A percentile compares a stretch with the other conserved stretches of the same genome.
These are phyloP conservation scores for Colletotrichum spinosum DNA, from an alignment of 2,329 filamentous ascomycete genomes.

Conservation along the genomic window DNA sequence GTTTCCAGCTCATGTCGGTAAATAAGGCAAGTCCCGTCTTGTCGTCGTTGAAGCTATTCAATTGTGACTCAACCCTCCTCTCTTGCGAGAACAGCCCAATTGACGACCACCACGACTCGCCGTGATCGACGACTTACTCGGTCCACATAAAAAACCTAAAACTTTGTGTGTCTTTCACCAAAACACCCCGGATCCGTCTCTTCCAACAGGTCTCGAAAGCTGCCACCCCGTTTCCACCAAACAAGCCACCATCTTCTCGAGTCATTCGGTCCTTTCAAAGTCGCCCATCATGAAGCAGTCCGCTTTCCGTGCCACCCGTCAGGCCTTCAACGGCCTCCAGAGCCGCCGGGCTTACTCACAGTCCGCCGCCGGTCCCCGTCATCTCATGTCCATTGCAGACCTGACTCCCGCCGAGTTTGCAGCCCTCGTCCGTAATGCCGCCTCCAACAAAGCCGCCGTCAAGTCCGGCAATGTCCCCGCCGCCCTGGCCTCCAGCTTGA, in stretches of 20 bases:
- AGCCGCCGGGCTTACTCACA: constrained; percentile 56
- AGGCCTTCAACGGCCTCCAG: constrained; percentile 51
- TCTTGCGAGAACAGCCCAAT: background rate
- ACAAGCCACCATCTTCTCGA: background rate
- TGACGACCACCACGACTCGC: constrained; percentile 17
- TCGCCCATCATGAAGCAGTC: constrained; percentile 48
- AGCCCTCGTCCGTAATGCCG: constrained; percentile 85
- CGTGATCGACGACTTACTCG: constrained; percentile 5
- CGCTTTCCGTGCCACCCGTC: constrained; percentile 48
- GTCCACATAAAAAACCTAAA: background rate
- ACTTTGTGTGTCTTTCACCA: constrained; percentile 4
- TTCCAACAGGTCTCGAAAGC: constrained; percentile 11
- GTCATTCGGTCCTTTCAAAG: background rate
- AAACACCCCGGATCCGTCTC: background rate
- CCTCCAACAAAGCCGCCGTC: constrained; percentile 79
- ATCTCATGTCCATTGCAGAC: constrained; percentile 92
- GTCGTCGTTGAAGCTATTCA: constrained; percentile 24
- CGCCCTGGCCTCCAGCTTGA: constrained; percentile 70
- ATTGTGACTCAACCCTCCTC: constrained; percentile 32
- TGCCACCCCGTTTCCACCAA: background rate
- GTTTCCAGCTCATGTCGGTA: background rate
- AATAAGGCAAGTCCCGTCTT: constrained; percentile 1
- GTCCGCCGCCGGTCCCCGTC: constrained; percentile 67
- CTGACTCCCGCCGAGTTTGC: constrained; percentile 83
- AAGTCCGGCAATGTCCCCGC: constrained; percentile 75